A percentile compares a stretch with the other conserved stretches of the same genome.
phyloP scores from a whole-genome alignment of 2,329 filamentous ascomycete genomes.

The Coniella vitis region DNA sequence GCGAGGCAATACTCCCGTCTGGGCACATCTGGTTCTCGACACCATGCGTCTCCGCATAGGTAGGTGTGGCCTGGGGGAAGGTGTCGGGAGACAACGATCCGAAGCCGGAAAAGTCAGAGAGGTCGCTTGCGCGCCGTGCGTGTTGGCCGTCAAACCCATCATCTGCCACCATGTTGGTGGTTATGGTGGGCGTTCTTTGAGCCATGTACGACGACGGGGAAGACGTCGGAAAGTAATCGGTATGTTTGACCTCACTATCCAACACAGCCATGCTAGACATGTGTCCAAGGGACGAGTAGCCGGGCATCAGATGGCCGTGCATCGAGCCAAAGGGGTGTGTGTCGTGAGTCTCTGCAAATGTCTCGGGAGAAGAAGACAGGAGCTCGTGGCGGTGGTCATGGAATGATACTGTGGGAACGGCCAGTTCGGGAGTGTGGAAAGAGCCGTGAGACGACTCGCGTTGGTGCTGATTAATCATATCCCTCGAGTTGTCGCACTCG shows the following conservation, averaged over 20 bases:
- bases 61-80: constrained; percentile 23
- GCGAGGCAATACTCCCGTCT: constrained; percentile 46
- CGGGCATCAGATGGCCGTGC: constrained; percentile 5
- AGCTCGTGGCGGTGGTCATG: not conserved
- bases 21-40: constrained; percentile 42
- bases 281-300: constrained; percentile 1
- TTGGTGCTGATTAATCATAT: not conserved
- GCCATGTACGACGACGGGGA: constrained; percentile 8
- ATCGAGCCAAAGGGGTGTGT: constrained; percentile 5
- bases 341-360: constrained; percentile 5
- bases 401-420: constrained; percentile 4
- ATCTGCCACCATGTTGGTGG: constrained; percentile 7
- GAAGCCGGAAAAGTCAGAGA: constrained; percentile 10
- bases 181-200: constrained; percentile 10
- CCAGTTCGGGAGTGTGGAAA: not conserved
- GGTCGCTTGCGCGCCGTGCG: constrained; percentile 10
- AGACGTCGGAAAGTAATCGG: constrained; percentile 9
- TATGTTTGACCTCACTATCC: not conserved
- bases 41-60: constrained; percentile 25
- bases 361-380: constrained; percentile 11
- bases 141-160: constrained; percentile 16
- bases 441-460: not conserved
- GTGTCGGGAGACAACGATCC: constrained; percentile 27
- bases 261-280: constrained; percentile 4
- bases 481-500: not conserved